Percentiles rank a stretch among this genome's conserved stretches.
These are phyloP conservation scores for Fusarium sp. DNA, from an alignment of 2,329 filamentous ascomycete genomes.

Conservation along the genomic window DNA sequence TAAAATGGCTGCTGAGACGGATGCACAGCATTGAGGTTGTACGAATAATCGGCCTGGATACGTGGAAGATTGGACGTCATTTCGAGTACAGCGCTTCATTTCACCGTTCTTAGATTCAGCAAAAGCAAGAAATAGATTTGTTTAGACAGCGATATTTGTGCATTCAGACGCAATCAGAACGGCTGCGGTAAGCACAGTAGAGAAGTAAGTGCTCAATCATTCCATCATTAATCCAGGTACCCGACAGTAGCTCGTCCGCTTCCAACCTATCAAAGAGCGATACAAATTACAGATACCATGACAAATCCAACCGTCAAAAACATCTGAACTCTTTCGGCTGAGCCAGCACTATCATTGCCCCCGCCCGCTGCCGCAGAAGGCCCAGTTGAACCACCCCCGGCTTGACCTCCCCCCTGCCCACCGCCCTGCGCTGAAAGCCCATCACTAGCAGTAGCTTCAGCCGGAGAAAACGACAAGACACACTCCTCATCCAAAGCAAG, in stretches of 20 bases:
- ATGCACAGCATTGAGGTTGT: neutral
- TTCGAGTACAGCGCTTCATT: neutral
- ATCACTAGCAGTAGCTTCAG: neutral
- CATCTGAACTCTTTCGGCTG: rapidly evolving
- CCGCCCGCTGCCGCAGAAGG: neutral
- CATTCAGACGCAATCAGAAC: neutral
- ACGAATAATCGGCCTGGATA: neutral
- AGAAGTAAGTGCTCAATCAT: neutral
- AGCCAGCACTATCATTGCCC: neutral
- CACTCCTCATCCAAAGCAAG: constrained; percentile 14
- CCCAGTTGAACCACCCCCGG: neutral
- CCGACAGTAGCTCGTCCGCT: neutral
- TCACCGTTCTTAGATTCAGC: neutral
- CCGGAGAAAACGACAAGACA: neutral
- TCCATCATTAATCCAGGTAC: neutral
- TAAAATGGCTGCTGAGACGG: neutral
- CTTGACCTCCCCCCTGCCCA: neutral
- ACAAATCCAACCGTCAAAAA: neutral
- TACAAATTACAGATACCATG: rapidly evolving
- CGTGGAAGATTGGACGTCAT: neutral
- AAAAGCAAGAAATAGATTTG: neutral
- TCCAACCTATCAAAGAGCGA: neutral
- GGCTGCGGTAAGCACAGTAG: neutral
- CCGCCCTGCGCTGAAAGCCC: neutral
- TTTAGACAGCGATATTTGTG: neutral